phyloP scores from a whole-genome alignment of 2,329 filamentous ascomycete species.

The Elsinoe fawcettii region DNA sequence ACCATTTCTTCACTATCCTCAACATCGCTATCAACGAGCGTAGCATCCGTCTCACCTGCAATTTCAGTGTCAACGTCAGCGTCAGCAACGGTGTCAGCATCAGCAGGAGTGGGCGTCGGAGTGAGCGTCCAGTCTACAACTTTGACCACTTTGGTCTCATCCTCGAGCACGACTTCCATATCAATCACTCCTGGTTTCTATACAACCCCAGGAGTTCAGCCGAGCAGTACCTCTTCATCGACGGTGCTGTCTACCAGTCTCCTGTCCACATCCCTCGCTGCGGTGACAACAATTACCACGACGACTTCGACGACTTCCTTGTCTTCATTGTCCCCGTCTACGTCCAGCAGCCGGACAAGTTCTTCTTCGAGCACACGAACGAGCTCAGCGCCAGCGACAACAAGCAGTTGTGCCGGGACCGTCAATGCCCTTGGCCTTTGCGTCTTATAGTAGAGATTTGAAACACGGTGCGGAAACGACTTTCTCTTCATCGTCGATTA shows the following conservation, averaged over 20 bases:
- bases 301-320: background rate
- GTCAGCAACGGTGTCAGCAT: background rate
- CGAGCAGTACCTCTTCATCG: background rate
- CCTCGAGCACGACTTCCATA: background rate
- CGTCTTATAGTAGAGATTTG: background rate
- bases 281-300: background rate
- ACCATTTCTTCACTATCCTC: background rate
- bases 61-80: background rate
- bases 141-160: background rate
- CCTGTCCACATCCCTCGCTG: background rate
- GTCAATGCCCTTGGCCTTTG: background rate
- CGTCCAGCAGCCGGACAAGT: background rate
- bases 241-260: background rate
- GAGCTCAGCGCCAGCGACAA: conserved; percentile 23
- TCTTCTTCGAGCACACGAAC: conserved; percentile 21
- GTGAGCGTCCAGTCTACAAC: background rate
- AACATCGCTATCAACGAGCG: background rate
- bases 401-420: background rate
- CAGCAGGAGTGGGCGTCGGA: background rate
- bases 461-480: background rate
- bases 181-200: background rate
- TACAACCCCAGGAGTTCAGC: background rate
- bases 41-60: background rate
- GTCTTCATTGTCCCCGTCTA: background rate
- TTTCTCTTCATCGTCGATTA: background rate